A percentile compares a stretch with the other conserved stretches of the same genome.
phyloP scores from a whole-genome alignment of 2,329 filamentous ascomycete genomes.

The Claviceps capensis region DNA sequence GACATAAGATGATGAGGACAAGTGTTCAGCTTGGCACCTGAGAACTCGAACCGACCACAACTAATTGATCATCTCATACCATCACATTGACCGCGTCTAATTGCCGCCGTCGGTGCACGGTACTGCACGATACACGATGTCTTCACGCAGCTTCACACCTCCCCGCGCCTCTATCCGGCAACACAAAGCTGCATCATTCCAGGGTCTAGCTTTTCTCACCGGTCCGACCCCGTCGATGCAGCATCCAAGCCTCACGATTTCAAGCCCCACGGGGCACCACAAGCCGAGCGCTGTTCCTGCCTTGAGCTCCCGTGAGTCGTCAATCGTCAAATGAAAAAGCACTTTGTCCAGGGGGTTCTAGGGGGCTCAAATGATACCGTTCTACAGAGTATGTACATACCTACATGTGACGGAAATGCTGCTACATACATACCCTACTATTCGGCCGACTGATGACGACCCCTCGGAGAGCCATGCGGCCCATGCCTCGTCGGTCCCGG shows the following conservation, averaged over 20 bases:
- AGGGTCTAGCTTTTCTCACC: background rate
- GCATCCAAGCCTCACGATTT: background rate
- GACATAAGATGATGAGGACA: too few species aligned
- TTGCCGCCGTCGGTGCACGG: background rate
- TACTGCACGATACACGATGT: background rate
- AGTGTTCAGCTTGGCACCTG: background rate
- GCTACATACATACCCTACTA: too few species aligned
- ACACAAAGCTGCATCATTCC: background rate
- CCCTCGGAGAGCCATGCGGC: too few species aligned
- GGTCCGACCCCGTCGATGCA: background rate
- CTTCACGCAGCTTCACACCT: background rate
- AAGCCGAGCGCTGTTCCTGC: background rate
- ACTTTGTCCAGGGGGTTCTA: background rate
- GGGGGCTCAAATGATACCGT: background rate
- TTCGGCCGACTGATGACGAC: background rate
- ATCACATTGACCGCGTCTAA: background rate
- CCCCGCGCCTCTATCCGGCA: background rate
- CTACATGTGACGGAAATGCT: too few species aligned
- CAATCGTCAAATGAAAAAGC: background rate
- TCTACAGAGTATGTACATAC: too few species aligned
- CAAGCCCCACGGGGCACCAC: background rate
- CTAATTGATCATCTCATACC: background rate
- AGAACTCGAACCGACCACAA: background rate
- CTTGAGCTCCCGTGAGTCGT: background rate
- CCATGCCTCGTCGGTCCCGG: background rate